Percentiles rank a stretch among this genome's conserved stretches.
Evolutionary conservation across 176 grass and related monocot genomes (phyloP).

Genomic region (Oryza meyeriana): DNA sequence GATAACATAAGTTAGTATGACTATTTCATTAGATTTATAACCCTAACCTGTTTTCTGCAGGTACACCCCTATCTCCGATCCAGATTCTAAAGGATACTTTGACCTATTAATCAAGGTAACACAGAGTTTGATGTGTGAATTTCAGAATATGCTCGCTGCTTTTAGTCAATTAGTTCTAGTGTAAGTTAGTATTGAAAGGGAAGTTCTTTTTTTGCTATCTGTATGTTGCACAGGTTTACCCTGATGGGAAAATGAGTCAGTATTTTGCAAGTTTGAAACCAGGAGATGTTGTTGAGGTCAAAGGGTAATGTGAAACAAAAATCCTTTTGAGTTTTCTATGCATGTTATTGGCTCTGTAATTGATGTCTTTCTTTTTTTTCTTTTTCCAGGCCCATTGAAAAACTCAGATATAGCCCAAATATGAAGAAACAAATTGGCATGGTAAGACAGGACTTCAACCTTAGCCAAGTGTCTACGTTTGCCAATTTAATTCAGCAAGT

Average conservation of each 20-base stretch:
- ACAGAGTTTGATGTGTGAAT: not conserved
- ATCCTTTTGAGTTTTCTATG: not conserved
- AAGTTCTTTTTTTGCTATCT: slow-evolving; percentile 2
- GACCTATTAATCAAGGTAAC: slow-evolving; percentile 93
- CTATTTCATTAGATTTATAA: slow-evolving; percentile 8
- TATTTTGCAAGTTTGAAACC: slow-evolving; percentile 85
- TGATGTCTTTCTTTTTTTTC: slow-evolving; percentile 32
- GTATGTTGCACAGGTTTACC: slow-evolving; percentile 66
- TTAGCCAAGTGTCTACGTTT: not conserved
- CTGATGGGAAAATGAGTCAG: slow-evolving; percentile 97
- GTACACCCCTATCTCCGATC: slow-evolving; percentile 90
- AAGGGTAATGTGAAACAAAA: slow-evolving; percentile 64
- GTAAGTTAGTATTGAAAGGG: not conserved
- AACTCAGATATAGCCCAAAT: slow-evolving; percentile 96
- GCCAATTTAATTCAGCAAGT: slow-evolving; percentile 5
- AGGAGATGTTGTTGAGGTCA: slow-evolving; percentile 92
- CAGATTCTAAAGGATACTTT: slow-evolving; percentile 90
- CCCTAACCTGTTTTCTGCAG: slow-evolving; percentile 44
- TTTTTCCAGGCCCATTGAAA: slow-evolving; percentile 85
- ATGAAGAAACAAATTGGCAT: slow-evolving; percentile 99
- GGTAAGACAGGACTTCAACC: slow-evolving; percentile 48
- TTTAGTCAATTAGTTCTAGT: not conserved
- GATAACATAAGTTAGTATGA: not conserved
- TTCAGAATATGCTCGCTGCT: not conserved
- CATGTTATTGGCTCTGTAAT: slow-evolving; percentile 2